Evolutionary conservation across 148 eudicot species (phyloP), one percentile per base, ranked within the genome.

Genomic region (Limonium bicolor): DNA sequence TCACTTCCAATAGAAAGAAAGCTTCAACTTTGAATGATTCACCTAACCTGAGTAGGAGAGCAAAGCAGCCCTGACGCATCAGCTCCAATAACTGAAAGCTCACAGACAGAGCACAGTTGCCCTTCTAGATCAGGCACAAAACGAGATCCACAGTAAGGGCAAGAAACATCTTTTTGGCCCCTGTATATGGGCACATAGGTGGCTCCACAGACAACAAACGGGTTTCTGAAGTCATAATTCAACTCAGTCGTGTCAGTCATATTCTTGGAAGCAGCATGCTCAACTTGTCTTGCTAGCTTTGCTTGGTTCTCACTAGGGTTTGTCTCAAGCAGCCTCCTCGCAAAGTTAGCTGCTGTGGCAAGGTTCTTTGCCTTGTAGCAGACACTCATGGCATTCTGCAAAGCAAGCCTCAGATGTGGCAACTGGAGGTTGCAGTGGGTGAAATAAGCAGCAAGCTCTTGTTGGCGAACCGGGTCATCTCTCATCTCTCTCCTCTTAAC

Each of bases 41-140:
- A 64, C 55, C 67, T 56, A 45, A 62, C 46, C 70, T 88, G 97
- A 7, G 92, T 60, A 52, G 95, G 74, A 9, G 95, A 88, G 50
- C 95, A 88, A 3, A 88, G 73, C 53, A 88, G 63, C 11, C 97
- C 97, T 3, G 97, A 88, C n/a, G 97, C 92, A 62, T 88, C 97
- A 1, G 92, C 68, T 10, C 97, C 97, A 21, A 84, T 59, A 11
- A 61, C 78, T 0, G 95, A 69, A 53, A 88, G 84, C 45, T 88
- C 86, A 70, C 97, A 88, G 41, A 88, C 84, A 33, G 71, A 45
- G 57, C 97, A 88, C 26, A 84, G 48, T 61, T 77, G 81, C 39
- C 95, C 97, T 39, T 74, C 87, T 56, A 80, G 84, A 33, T 67
- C 53, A 12, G 86, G 92, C 23, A 88, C 87, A 56, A 80, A 88